Conservation (phyloP, 2,329 filamentous ascomycete genomes). For the Botryotinia calthae region DNA sequence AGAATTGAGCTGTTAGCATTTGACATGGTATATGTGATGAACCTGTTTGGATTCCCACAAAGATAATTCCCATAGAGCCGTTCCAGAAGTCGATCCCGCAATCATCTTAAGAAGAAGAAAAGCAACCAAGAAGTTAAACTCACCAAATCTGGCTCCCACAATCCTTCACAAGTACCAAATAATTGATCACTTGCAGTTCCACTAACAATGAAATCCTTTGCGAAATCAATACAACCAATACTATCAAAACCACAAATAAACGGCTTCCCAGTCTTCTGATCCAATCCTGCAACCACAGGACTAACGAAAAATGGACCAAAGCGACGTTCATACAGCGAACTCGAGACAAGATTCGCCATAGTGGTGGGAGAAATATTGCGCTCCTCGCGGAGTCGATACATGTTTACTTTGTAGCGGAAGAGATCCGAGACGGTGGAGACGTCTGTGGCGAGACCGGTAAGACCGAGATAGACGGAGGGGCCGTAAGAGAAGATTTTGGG, state of each 20-base stretch:
- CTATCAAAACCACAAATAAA: conserved; percentile 99
- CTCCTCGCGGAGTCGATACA: conserved; percentile 98
- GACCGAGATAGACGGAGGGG: conserved; percentile 88
- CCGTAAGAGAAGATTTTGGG: conserved; percentile 96
- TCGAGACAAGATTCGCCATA: conserved; percentile 92
- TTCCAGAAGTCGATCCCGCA: not conserved
- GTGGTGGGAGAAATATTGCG: conserved; percentile 92
- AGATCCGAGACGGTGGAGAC: conserved; percentile 92
- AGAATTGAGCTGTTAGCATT: conserved; percentile 14
- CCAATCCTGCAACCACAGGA: conserved; percentile 91
- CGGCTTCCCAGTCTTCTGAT: conserved; percentile 88
- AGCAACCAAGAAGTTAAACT: conserved; percentile 37
- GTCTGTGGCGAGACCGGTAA: conserved; percentile 95
- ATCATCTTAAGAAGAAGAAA: not conserved
- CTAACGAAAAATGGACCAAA: conserved; percentile 97
- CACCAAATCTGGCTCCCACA: conserved; percentile 98
- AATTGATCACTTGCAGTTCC: conserved; percentile 96
- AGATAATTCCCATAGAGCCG: not conserved
- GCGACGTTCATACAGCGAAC: conserved; percentile 86
- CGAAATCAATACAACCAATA: conserved; percentile 99
- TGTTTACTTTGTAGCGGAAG: conserved; percentile 99
- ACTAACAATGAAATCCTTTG: conserved; percentile 98
- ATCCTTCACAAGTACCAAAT: conserved; percentile 95
- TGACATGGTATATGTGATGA: not conserved
- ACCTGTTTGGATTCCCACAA: not conserved